phyloP scores from a whole-genome alignment of 106 monocot species.

The Phalaenopsis equestris region DNA sequence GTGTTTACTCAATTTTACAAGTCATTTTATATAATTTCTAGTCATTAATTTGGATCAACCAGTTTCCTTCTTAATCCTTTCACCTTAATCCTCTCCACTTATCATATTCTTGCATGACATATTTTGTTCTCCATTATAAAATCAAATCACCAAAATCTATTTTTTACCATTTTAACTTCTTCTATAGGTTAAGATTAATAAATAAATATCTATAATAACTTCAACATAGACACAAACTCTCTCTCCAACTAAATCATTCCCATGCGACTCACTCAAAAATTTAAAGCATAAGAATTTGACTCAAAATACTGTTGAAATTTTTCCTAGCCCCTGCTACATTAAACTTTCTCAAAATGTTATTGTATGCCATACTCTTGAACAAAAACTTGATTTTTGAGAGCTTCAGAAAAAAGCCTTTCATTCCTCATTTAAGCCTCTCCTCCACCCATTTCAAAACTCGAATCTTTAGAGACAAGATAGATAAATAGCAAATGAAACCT shows the following conservation, averaged over 20 bases:
- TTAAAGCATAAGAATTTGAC: not conserved
- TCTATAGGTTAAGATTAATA: not conserved
- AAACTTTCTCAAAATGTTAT: not conserved
- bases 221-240: not conserved
- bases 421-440: not conserved
- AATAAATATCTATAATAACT: not conserved
- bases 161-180: not conserved
- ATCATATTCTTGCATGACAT: not conserved
- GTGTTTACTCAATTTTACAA: not conserved
- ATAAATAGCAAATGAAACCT: not conserved
- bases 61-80: not conserved
- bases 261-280: not conserved
- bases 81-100: too few relatives aligned
- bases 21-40: not conserved
- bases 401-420: not conserved
- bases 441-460: not conserved
- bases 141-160: not conserved
- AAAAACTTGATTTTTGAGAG: not conserved
- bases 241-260: not conserved
- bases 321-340: not conserved
- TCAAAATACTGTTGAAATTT: not conserved
- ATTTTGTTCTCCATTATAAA: not conserved
- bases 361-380: not conserved
- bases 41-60: not conserved
- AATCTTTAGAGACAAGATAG: not conserved